These are phyloP conservation scores for Sporisorium sorghi DNA, from an alignment of 1,284 basidiomycete genomes.

Conservation along the genomic window DNA sequence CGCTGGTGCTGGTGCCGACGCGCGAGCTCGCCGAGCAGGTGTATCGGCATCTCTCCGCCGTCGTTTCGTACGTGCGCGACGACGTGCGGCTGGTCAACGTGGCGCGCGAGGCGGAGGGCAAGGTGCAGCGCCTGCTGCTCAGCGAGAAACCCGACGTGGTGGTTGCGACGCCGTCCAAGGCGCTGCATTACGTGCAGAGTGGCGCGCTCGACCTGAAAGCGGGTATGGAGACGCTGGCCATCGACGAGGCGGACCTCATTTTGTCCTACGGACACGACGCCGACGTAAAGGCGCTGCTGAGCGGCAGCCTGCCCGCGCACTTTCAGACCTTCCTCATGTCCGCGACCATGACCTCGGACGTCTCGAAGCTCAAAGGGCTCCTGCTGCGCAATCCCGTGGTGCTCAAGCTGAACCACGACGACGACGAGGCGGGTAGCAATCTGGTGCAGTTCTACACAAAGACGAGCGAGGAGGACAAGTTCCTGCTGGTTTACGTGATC, in stretches of 20 bases:
- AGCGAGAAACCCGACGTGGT: slow-evolving; percentile 92
- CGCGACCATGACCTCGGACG: slow-evolving; percentile 96
- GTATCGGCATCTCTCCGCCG: slow-evolving; percentile 76
- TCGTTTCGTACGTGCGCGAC: slow-evolving; percentile 80
- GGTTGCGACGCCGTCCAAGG: slow-evolving; percentile 88
- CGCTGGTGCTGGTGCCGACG: slow-evolving; percentile 91
- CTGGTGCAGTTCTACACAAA: slow-evolving; percentile 64
- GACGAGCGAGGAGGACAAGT: slow-evolving; percentile 89
- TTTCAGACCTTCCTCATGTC: slow-evolving; percentile 97
- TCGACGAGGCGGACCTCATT: slow-evolving; percentile 98
- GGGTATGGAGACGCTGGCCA: slow-evolving; percentile 84
- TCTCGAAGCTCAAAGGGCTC: slow-evolving; percentile 88
- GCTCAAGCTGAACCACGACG: slow-evolving; percentile 55
- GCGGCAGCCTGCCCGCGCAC: slow-evolving; percentile 81
- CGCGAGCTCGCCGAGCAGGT: slow-evolving; percentile 94
- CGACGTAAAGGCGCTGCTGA: slow-evolving; percentile 86
- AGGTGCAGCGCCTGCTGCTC: slow-evolving; percentile 85
- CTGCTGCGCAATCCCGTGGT: slow-evolving; percentile 86
- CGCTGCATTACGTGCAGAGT: slow-evolving; percentile 81
- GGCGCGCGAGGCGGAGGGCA: slow-evolving; percentile 74
- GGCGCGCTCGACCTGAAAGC: slow-evolving; percentile 72
- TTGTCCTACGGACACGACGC: slow-evolving; percentile 95
- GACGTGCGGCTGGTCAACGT: slow-evolving; percentile 81
- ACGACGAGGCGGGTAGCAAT: slow-evolving; percentile 42
- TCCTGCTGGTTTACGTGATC: slow-evolving; percentile 92